A percentile compares a stretch with the other conserved stretches of the same genome.
Evolutionary conservation across 805 yeast species (phyloP).

Genomic region (Alloascoidea hylecoeti): DNA sequence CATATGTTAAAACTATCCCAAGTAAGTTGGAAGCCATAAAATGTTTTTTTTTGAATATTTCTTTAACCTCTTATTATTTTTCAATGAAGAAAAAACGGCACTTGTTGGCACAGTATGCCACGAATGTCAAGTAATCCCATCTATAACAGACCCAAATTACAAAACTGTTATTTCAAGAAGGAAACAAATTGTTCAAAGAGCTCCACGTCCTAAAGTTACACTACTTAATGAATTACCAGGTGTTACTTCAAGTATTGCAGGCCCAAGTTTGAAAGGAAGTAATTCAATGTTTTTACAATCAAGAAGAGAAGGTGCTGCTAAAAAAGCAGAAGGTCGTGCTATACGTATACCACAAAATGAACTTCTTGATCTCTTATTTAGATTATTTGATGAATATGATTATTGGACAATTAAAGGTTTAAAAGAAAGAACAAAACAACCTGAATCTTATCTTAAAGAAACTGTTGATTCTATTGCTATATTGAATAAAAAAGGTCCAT

Average conservation of each 20-base stretch:
- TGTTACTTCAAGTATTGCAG: conserved; percentile 74
- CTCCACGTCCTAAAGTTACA: conserved; percentile 48
- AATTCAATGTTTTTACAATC: conserved; percentile 50
- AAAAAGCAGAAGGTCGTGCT: conserved; percentile 62
- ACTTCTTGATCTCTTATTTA: conserved; percentile 74
- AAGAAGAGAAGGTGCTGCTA: conserved; percentile 19
- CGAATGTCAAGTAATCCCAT: conserved; percentile 82
- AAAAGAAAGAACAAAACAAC: conserved; percentile 89
- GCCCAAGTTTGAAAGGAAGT: conserved; percentile 65
- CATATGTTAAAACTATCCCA: conserved; percentile 10
- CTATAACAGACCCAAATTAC: conserved; percentile 59
- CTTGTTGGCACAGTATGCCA: conserved; percentile 80
- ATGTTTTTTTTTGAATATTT: conserved; percentile 5
- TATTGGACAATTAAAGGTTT: conserved; percentile 94
- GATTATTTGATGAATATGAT: conserved; percentile 85
- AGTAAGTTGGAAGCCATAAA: conserved; percentile 6
- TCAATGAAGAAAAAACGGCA: conserved; percentile 50
- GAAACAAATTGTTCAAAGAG: conserved; percentile 27
- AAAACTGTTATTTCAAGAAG: conserved; percentile 45
- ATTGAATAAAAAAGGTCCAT: conserved; percentile 89
- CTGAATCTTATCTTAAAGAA: conserved; percentile 84
- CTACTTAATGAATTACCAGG: conserved; percentile 75
- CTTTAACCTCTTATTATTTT: conserved; percentile 1
- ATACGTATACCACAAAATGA: conserved; percentile 91
- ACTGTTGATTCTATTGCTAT: conserved; percentile 82